A percentile compares a stretch with the other conserved stretches of the same genome.
These are phyloP conservation scores for Neofusicoccum sp. DNA, from an alignment of 2,329 filamentous ascomycete genomes.

Conservation along the genomic window DNA sequence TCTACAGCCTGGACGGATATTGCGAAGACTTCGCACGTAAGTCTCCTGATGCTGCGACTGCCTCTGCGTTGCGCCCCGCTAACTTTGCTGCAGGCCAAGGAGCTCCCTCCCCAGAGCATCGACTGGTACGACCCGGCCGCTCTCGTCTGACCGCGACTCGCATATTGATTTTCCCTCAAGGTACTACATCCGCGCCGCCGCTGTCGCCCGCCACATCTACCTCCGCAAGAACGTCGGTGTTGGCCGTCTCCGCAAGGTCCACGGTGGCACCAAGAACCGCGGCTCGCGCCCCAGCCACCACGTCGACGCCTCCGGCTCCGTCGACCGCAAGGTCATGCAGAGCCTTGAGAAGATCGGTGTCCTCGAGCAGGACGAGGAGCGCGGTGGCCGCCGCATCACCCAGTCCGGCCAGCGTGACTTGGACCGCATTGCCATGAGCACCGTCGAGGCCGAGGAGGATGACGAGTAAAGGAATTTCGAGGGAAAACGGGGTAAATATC, in stretches of 20 bases:
- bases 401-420: constrained; percentile 98
- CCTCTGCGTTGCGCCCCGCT: background rate
- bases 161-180: constrained; percentile 30
- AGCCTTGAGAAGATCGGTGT: constrained; percentile 99
- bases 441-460: constrained; percentile 51
- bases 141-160: background rate
- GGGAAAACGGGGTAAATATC: constrained; percentile 9
- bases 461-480: constrained; percentile 27
- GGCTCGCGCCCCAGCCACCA: constrained; percentile 88
- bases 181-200: constrained; percentile 82
- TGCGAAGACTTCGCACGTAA: constrained; percentile 71
- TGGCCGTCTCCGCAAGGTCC: constrained; percentile 92
- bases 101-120: constrained; percentile 95
- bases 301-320: constrained; percentile 89
- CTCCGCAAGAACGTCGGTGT: constrained; percentile 99
- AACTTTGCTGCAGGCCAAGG: constrained; percentile 66
- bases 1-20: constrained; percentile 95
- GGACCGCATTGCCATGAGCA: constrained; percentile 66
- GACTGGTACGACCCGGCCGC: constrained; percentile 75
- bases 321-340: constrained; percentile 98
- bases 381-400: constrained; percentile 97
- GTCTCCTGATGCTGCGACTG: constrained; percentile 15
- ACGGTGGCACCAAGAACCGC: constrained; percentile 92
- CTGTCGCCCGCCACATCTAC: constrained; percentile 97
- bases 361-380: constrained; percentile 95